Conservation (phyloP, 2,329 filamentous ascomycete species). For the Zopfia rhizophila region DNA sequence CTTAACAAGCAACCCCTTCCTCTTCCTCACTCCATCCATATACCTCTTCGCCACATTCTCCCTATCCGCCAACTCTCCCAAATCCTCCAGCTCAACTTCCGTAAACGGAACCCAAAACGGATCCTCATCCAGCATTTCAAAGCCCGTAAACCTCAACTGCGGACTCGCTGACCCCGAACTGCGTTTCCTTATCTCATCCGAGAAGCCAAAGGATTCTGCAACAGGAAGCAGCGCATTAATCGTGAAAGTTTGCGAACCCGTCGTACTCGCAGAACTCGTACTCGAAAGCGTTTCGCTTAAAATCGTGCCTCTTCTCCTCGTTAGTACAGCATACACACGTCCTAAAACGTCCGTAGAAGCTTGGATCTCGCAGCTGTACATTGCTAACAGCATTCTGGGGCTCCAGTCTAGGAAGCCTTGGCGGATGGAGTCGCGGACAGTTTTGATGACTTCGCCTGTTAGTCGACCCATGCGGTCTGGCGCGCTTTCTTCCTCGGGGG, state of each 20-base stretch:
- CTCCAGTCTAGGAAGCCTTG: conserved; percentile 95
- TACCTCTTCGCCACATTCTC: conserved; percentile 98
- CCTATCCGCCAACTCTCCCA: conserved; percentile 90
- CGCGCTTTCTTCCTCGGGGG: conserved; percentile 63
- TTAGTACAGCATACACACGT: conserved; percentile 97
- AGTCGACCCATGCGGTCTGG: conserved; percentile 76
- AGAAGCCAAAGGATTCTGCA: conserved; percentile 94
- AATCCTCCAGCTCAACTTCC: conserved; percentile 94
- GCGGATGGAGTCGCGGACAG: conserved; percentile 83
- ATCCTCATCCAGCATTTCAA: conserved; percentile 92
- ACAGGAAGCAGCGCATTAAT: conserved; percentile 89
- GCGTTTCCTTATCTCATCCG: conserved; percentile 94
- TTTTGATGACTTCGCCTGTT: conserved; percentile 93
- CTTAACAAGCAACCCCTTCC: conserved; percentile 89
- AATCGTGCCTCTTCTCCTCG: conserved; percentile 87
- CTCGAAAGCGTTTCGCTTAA: conserved; percentile 92
- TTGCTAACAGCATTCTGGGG: conserved; percentile 91
- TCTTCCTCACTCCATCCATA: conserved; percentile 85
- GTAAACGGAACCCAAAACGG: conserved; percentile 98
- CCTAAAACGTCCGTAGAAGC: conserved; percentile 95
- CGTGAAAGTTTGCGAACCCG: conserved; percentile 92
- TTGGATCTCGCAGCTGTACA: conserved; percentile 99
- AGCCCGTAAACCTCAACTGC: conserved; percentile 92
- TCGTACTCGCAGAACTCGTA: conserved; percentile 94
- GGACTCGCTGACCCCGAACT: conserved; percentile 91